A percentile compares a stretch with the other conserved stretches of the same genome.
Conservation (phyloP, 352 stramenopile genomes). For the Globisporangium spiculum region DNA sequence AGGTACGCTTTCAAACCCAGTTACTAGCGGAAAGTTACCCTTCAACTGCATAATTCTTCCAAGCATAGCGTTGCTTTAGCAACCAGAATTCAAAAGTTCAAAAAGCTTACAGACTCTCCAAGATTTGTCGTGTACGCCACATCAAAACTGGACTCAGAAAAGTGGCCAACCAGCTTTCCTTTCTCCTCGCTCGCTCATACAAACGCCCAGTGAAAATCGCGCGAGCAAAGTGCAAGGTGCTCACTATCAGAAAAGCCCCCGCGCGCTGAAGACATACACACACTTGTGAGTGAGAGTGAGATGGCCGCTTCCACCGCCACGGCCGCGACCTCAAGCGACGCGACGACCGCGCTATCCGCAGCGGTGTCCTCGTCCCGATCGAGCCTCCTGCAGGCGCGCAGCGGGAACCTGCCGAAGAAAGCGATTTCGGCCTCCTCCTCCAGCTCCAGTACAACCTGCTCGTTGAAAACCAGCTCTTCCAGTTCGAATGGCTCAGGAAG, state of each 20-base stretch:
- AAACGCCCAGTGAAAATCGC: slow-evolving; percentile 3
- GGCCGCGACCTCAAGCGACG: slow-evolving; percentile 1
- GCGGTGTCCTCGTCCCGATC: neutral
- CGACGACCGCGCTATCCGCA: neutral
- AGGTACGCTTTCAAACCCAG: no score
- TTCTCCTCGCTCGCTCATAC: neutral
- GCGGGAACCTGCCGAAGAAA: slow-evolving; percentile 37
- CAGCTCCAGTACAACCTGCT: slow-evolving; percentile 7
- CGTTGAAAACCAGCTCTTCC: slow-evolving; percentile 9
- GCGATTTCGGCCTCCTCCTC: slow-evolving; percentile 14
- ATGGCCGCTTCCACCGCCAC: slow-evolving; percentile 9
- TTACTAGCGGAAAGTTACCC: no score
- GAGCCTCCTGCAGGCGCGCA: slow-evolving; percentile 11
- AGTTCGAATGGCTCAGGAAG: slow-evolving; percentile 8
- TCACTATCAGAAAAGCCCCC: slow-evolving; percentile 9
- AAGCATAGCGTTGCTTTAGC: no score
- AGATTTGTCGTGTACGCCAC: neutral
- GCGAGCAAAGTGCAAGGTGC: neutral
- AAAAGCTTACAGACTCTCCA: neutral
- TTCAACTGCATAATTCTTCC: no score
- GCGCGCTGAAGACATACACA: neutral
- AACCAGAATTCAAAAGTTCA: slow-evolving; percentile 4
- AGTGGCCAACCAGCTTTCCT: slow-evolving; percentile 4
- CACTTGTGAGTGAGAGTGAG: neutral
- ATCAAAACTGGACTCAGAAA: neutral